Conservation (phyloP, 1,139 yeast species). For the Lodderomyces theae region DNA sequence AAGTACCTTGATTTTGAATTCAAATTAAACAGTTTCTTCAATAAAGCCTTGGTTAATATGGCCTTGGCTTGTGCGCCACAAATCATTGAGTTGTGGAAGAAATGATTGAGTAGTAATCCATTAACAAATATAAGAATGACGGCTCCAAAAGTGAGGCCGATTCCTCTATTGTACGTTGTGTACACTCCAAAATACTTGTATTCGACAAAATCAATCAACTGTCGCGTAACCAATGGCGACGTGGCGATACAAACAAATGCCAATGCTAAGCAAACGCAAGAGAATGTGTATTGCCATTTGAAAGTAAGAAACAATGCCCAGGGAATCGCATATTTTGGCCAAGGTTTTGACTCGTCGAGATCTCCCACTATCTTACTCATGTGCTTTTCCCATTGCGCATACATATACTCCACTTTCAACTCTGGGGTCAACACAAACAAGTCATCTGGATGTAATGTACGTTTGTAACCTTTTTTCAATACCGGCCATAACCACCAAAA, state of each 20-base stretch:
- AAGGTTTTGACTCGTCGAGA: slow-evolving; percentile 20
- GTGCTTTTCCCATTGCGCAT: slow-evolving; percentile 26
- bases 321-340: slow-evolving; percentile 40
- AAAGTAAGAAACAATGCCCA: slow-evolving; percentile 38
- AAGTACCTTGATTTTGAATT: slow-evolving; percentile 32
- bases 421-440: slow-evolving; percentile 39
- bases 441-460: slow-evolving; percentile 42
- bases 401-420: slow-evolving; percentile 41
- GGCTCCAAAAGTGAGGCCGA: slow-evolving; percentile 43
- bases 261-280: slow-evolving; percentile 34
- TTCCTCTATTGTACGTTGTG: slow-evolving; percentile 33
- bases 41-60: slow-evolving; percentile 37
- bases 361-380: slow-evolving; percentile 23
- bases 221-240: slow-evolving; percentile 41
- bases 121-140: slow-evolving; percentile 38
- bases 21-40: slow-evolving; percentile 40
- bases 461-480: slow-evolving; percentile 39
- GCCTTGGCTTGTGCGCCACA: slow-evolving; percentile 48
- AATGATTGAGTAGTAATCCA: slow-evolving; percentile 44
- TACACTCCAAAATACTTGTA: slow-evolving; percentile 35
- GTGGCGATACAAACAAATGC: slow-evolving; percentile 40
- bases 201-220: slow-evolving; percentile 42
- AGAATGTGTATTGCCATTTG: slow-evolving; percentile 33
- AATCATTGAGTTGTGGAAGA: slow-evolving; percentile 44
- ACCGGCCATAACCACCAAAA: slow-evolving; percentile 46